Base-by-base conservation (phyloP, 2,329 filamentous ascomycete genomes). In the Spiromastix sp. region DNA sequence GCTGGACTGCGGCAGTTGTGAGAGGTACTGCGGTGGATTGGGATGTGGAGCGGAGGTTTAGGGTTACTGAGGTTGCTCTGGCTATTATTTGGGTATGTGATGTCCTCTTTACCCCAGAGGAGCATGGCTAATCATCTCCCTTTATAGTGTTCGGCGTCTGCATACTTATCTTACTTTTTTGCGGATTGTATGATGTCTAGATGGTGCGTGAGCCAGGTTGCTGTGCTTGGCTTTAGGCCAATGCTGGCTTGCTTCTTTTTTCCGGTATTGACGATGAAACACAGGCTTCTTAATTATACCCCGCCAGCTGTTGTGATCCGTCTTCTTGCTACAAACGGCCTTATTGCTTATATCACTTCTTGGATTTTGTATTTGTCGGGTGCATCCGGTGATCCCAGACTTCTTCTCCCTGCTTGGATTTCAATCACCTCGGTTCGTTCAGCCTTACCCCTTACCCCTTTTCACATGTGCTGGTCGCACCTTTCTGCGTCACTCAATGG, bases 101-200 rank as follows among this genome's bases (percentile, higher is more conserved):
- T 37, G 38, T 11, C 30, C 25, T 49, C 28, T 39, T 46, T 36
- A 41, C 32, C 18, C 20, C 11, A 26, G 19, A n/a, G n/a, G 6
- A 17, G 4, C 16, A 2, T 11, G 21, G 13, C n/a, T 15, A 13
- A 11, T 32, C 30, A 11, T 10, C 10, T 32, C 27, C 5, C 17
- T 7, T 36, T 26, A 7, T 43, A 85, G 81, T 85, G 81, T 62
- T 77, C 74, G 51, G 78, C 81, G 39, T 83, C 80, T 13, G 82
- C 79, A 36, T 85, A 85, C 57, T 70, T 86, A 41, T 81, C 80
- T 33, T 87, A 85, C 59, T 83, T 85, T 64, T 87, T 87, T 55
- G 83, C 81, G 38, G 82, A 87, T 60, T 85, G 81, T 58, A 72
- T 87, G 49, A 86, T 87, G 81, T 85, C 81, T 42, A 69, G 83